Conservation (phyloP, 108 stramenopile species). For the Nitzschia palea region DNA sequence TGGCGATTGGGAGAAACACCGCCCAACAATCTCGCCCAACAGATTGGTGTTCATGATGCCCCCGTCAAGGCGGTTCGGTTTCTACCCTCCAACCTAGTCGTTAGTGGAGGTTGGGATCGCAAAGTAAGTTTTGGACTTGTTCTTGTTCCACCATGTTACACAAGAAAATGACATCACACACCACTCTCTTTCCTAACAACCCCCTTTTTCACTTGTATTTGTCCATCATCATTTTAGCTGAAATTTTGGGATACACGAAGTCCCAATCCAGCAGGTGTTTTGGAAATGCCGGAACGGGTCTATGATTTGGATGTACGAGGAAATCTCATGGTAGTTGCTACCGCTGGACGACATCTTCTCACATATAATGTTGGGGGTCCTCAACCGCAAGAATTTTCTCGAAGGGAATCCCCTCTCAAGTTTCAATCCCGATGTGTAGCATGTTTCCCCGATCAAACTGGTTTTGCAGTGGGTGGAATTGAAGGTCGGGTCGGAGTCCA, state of each 20-base stretch:
- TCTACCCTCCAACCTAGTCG: conserved; percentile 61
- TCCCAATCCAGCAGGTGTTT: conserved; percentile 71
- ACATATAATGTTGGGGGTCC: conserved; percentile 71
- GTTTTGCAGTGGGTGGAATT: conserved; percentile 94
- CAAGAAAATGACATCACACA: too few species aligned
- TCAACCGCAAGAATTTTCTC: conserved; percentile 67
- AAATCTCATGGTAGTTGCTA: conserved; percentile 82
- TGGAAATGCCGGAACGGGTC: conserved; percentile 82
- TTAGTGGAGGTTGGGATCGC: conserved; percentile 76
- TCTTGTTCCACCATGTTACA: too few species aligned
- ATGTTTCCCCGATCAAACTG: conserved; percentile 86
- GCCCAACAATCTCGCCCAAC: conserved; percentile 59
- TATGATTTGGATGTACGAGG: conserved; percentile 86
- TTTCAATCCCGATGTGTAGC: conserved; percentile 86
- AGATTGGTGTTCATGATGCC: conserved; percentile 88
- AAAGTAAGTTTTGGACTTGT: conserved; percentile 28
- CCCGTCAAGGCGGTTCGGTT: conserved; percentile 76
- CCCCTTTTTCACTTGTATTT: too few species aligned
- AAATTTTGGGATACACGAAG: conserved; percentile 90
- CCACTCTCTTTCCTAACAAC: too few species aligned
- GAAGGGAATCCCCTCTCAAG: conserved; percentile 86
- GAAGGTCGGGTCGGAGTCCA: conserved; percentile 97
- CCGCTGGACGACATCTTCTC: conserved; percentile 76
- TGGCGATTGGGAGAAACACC: conserved; percentile 78
- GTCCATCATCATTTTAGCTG: too few species aligned